These are phyloP conservation scores for Myxozyma neglecta DNA, from an alignment of 805 yeast genomes.

Conservation along the genomic window DNA sequence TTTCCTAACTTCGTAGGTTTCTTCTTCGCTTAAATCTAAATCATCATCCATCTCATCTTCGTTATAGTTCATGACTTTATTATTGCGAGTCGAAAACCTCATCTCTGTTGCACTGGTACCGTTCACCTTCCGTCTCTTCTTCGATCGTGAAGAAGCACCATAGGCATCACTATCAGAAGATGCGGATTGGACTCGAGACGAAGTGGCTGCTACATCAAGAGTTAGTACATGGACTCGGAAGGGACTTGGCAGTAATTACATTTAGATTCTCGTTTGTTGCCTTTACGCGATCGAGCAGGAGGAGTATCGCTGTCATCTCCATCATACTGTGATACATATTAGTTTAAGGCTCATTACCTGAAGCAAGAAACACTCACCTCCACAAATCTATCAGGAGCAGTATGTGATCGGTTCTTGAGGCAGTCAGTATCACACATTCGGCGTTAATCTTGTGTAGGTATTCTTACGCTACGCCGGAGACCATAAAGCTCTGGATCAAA, in stretches of 20 bases:
- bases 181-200: constrained; percentile 3
- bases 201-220: background rate
- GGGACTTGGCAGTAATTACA: background rate
- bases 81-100: constrained; percentile 77
- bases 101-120: constrained; percentile 33
- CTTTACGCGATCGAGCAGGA: constrained; percentile 5
- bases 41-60: constrained; percentile 58
- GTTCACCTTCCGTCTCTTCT: constrained; percentile 32
- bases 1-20: constrained; percentile 19
- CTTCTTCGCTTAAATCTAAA: constrained; percentile 49
- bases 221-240: background rate
- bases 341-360: background rate
- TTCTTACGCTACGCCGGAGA: constrained; percentile 41
- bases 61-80: constrained; percentile 69
- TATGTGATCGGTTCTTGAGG: constrained; percentile 38
- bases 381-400: constrained; percentile 37
- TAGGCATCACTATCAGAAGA: constrained; percentile 30
- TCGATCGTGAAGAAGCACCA: constrained; percentile 4
- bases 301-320: constrained; percentile 25
- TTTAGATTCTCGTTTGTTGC: constrained; percentile 4
- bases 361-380: constrained; percentile 9
- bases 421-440: background rate
- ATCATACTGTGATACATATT: constrained; percentile 7
- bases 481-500: constrained; percentile 46
- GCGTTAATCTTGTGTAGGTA: background rate